Percentiles rank a stretch among this genome's conserved stretches.
Conservation (phyloP, 257 asterid genomes). For the Jacaranda copaia region DNA sequence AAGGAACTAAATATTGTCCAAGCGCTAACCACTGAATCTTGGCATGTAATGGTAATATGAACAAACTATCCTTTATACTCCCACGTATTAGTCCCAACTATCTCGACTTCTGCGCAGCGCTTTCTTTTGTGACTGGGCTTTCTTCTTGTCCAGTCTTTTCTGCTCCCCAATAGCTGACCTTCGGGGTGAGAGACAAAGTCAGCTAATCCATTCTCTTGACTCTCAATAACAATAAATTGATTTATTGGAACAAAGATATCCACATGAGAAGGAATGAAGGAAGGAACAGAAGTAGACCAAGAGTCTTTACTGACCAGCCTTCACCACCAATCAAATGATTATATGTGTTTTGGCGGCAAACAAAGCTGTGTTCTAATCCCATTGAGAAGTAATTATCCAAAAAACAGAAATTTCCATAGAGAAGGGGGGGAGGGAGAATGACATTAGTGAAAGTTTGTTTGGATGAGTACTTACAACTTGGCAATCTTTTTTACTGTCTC, state of each 20-base stretch:
- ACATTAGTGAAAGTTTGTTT: no score
- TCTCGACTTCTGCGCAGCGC: slow-evolving; percentile 66
- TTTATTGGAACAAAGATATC: not conserved
- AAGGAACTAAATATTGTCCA: not conserved
- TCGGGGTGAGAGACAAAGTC: slow-evolving; percentile 12
- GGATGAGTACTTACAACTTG: slow-evolving; percentile 64
- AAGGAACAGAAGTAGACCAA: not conserved
- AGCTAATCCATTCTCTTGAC: slow-evolving; percentile 12
- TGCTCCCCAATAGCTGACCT: slow-evolving; percentile 84
- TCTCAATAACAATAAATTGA: not conserved
- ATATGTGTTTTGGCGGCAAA: no score
- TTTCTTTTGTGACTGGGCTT: slow-evolving; percentile 79
- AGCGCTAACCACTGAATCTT: slow-evolving; percentile 20
- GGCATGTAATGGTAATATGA: slow-evolving; percentile 10
- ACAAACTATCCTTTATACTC: not conserved
- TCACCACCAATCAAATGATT: no score
- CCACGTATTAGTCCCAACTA: slow-evolving; percentile 61
- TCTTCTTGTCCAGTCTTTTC: slow-evolving; percentile 76
- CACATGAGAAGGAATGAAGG: not conserved
- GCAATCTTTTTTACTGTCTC: slow-evolving; percentile 75
- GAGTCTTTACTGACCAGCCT: not conserved
- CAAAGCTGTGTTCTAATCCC: no score
- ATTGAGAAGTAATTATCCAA: no score
- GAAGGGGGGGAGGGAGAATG: no score
- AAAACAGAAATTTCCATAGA: no score